Evolutionary conservation across 306 rosid species (phyloP).

Genomic region (Vigna unguiculata): DNA sequence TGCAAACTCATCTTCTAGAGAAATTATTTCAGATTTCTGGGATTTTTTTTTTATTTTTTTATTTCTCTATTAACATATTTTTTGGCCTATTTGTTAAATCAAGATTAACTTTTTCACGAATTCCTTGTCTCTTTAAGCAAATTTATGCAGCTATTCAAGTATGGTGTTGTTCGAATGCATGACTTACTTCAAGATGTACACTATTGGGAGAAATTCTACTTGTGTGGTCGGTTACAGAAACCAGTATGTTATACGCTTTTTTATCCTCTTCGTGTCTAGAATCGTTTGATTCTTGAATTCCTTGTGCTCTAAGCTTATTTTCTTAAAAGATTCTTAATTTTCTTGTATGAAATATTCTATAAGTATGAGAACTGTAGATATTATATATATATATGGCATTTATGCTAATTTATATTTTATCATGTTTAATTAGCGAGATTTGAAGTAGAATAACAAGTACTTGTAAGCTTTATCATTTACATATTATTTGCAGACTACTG

Average conservation of each 20-base stretch:
- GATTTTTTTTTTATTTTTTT: too few relatives aligned
- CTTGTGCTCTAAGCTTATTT: slow-evolving; percentile 18
- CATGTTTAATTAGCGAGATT: slow-evolving; percentile 1
- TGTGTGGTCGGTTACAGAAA: slow-evolving; percentile 93
- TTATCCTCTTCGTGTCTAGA: slow-evolving; percentile 23
- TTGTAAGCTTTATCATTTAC: neutral
- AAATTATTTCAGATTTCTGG: slow-evolving; percentile 20
- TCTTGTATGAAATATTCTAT: neutral
- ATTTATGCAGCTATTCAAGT: slow-evolving; percentile 74
- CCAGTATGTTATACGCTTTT: slow-evolving; percentile 62
- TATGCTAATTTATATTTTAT: slow-evolving; percentile 7
- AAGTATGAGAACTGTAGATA: neutral
- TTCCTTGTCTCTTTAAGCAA: slow-evolving; percentile 34
- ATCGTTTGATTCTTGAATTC: slow-evolving; percentile 39
- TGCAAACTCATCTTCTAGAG: slow-evolving; percentile 32
- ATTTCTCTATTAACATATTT: neutral
- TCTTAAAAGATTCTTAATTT: slow-evolving; percentile 5
- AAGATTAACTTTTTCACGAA: neutral
- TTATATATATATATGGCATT: neutral
- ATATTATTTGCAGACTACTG: slow-evolving; percentile 15
- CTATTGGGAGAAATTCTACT: slow-evolving; percentile 85
- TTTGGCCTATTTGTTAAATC: slow-evolving; percentile 14
- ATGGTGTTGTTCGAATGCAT: slow-evolving; percentile 84
- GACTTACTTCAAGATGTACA: slow-evolving; percentile 79
- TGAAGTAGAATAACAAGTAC: neutral